A percentile compares a stretch with the other conserved stretches of the same genome.
Conservation (phyloP, 495 filamentous ascomycete genomes). For the Annulohypoxylon maeteangense region DNA sequence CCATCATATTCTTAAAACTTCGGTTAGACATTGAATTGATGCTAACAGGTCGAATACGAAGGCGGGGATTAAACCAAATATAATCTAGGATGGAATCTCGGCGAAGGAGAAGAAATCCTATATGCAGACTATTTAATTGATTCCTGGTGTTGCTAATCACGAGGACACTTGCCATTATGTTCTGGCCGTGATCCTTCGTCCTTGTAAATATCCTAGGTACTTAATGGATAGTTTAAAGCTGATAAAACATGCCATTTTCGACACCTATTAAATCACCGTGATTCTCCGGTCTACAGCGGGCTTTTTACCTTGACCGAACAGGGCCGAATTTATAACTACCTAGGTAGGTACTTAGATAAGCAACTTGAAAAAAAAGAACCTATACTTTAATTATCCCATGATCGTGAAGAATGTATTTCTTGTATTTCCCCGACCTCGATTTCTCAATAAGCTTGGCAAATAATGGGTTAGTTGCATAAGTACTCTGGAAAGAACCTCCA, state of each 20-base stretch:
- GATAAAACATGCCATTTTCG: conserved; percentile 1
- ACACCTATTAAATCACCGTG: neutral
- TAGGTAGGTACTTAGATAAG: neutral
- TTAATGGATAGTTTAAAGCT: neutral
- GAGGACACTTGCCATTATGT: neutral
- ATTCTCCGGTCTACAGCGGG: neutral
- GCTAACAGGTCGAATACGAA: neutral
- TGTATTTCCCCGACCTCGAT: neutral
- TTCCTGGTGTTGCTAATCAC: neutral
- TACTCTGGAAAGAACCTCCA: neutral
- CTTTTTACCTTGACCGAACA: neutral
- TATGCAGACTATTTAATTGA: neutral
- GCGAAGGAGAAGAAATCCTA: neutral
- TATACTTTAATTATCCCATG: neutral
- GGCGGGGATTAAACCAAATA: neutral
- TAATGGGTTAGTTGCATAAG: conserved; percentile 1
- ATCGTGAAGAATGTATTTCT: neutral
- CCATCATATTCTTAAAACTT: neutral
- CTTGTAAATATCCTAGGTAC: neutral
- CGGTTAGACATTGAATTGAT: neutral
- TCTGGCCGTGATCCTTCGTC: neutral
- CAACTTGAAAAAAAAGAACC: neutral
- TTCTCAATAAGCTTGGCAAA: neutral
- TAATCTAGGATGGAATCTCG: neutral
- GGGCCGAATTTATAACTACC: neutral